phyloP scores from a whole-genome alignment of 495 filamentous ascomycete genomes.

The Bryoglossum gracile region DNA sequence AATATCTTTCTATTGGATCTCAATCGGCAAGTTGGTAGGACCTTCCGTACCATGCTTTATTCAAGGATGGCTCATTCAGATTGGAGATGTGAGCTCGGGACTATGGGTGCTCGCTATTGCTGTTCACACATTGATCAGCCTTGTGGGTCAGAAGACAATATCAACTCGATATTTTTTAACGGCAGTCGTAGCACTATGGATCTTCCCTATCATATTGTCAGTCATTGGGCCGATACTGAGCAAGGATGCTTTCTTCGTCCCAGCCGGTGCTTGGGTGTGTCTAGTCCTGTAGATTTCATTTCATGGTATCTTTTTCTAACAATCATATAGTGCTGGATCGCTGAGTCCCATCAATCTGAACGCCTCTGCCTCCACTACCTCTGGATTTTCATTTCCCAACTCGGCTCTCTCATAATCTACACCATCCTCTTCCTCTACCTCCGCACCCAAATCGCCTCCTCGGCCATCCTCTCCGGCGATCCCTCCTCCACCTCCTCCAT shows the following conservation, averaged over 20 bases:
- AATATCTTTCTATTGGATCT: constrained; percentile 50
- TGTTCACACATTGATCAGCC: constrained; percentile 50
- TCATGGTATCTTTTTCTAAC: neutral
- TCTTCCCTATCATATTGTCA: constrained; percentile 41
- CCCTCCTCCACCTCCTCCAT: neutral
- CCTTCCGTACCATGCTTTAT: constrained; percentile 48
- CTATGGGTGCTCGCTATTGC: constrained; percentile 56
- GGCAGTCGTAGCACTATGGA: constrained; percentile 42
- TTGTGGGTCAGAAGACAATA: constrained; percentile 41
- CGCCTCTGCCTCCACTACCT: constrained; percentile 58
- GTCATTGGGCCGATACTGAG: constrained; percentile 41
- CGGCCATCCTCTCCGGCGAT: neutral
- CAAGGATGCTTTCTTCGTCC: constrained; percentile 42
- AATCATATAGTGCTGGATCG: constrained; percentile 16
- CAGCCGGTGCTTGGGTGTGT: constrained; percentile 31
- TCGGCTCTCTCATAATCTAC: constrained; percentile 53
- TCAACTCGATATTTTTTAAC: constrained; percentile 37
- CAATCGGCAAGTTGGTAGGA: constrained; percentile 39
- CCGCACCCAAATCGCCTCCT: neutral
- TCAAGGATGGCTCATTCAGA: constrained; percentile 56
- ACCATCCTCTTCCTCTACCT: constrained; percentile 49
- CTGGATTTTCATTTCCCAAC: constrained; percentile 60
- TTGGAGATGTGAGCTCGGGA: constrained; percentile 54
- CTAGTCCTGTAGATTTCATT: too few relatives aligned
- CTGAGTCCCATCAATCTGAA: constrained; percentile 2